Conservation (phyloP, 2,329 filamentous ascomycete species). For the Neonectria punicea region DNA sequence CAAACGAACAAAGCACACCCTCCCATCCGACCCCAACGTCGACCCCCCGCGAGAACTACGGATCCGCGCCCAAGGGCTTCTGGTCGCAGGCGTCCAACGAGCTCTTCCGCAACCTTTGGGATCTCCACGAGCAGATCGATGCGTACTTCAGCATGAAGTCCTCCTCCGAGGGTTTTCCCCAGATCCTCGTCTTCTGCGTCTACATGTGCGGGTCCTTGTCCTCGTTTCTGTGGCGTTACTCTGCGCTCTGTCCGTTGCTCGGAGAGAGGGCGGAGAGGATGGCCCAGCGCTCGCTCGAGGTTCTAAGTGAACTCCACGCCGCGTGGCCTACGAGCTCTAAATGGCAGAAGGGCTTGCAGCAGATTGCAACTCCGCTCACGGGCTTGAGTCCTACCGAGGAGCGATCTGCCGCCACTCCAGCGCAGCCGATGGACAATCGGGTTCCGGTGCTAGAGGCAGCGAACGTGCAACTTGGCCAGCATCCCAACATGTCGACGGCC, state of each 20-base stretch:
- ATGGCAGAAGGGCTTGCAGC: slow-evolving; percentile 35
- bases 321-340: slow-evolving; percentile 40
- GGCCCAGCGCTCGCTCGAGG: slow-evolving; percentile 37
- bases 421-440: not conserved
- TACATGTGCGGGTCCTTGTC: slow-evolving; percentile 54
- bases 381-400: slow-evolving; percentile 16
- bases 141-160: slow-evolving; percentile 44
- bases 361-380: slow-evolving; percentile 31
- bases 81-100: slow-evolving; percentile 45
- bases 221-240: slow-evolving; percentile 45
- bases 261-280: slow-evolving; percentile 42
- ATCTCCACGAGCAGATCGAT: slow-evolving; percentile 50
- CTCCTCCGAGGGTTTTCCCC: slow-evolving; percentile 47
- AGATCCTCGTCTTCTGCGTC: slow-evolving; percentile 52
- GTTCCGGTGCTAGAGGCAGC: not conserved
- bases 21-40: slow-evolving; percentile 12
- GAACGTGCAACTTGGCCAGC: not conserved
- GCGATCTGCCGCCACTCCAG: not conserved
- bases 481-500: not conserved
- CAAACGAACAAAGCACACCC: slow-evolving; percentile 21
- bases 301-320: slow-evolving; percentile 38
- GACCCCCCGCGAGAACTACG: slow-evolving; percentile 15
- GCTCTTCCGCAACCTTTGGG: slow-evolving; percentile 49
- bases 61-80: slow-evolving; percentile 37
- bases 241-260: slow-evolving; percentile 41